A percentile compares a stretch with the other conserved stretches of the same genome.
Evolutionary conservation across 1,284 basidiomycete species (phyloP).

Genomic region (Ganoderma sinense): DNA sequence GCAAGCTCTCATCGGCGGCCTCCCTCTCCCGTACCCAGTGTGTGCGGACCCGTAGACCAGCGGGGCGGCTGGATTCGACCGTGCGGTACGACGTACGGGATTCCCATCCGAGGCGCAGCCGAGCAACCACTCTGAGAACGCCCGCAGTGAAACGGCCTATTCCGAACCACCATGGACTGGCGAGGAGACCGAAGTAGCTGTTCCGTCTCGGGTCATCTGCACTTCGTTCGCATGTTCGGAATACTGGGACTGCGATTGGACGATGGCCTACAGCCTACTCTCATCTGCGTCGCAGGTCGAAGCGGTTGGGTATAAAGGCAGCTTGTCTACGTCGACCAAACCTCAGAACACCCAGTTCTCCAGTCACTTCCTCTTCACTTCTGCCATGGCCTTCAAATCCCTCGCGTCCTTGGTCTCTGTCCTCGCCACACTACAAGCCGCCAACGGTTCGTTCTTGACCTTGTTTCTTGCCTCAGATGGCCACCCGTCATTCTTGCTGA

Average conservation of each 20-base stretch:
- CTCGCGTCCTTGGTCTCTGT: slow-evolving; percentile 25
- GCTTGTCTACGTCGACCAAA: background rate
- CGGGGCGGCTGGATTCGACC: background rate
- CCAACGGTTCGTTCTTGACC: slow-evolving; percentile 16
- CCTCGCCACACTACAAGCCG: slow-evolving; percentile 27
- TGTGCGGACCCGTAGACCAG: background rate
- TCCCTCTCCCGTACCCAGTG: background rate
- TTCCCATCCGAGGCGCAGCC: background rate
- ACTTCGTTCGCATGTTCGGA: background rate
- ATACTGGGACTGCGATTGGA: background rate
- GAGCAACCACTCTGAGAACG: background rate
- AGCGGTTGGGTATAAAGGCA: background rate
- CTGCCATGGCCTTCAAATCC: slow-evolving; percentile 27
- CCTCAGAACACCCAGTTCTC: background rate
- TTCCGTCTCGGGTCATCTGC: background rate
- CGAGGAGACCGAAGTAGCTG: background rate
- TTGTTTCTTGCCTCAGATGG: background rate
- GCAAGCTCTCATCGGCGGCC: background rate
- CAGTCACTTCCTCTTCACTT: background rate
- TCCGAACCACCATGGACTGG: background rate
- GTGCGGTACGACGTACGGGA: background rate
- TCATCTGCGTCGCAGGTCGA: background rate
- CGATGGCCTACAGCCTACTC: background rate
- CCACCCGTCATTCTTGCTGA: background rate
- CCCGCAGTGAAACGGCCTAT: background rate